Conservation (phyloP, 2,329 filamentous ascomycete genomes). For the Pyrenophora seminiperda region DNA sequence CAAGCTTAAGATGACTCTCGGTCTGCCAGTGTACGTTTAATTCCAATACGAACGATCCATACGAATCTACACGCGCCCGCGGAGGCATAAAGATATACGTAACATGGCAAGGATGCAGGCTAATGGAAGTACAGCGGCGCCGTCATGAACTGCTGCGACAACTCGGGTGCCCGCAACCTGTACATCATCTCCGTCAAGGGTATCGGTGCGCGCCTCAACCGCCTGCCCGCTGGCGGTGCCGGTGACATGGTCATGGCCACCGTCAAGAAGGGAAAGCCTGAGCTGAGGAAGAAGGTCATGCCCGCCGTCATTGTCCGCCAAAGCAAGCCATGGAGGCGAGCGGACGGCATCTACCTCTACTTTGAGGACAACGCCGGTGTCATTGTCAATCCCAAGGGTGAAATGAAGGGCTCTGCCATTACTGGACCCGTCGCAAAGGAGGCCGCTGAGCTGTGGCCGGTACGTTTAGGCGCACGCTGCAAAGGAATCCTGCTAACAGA, state of each 20-base stretch:
- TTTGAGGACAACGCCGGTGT: slow-evolving; percentile 99
- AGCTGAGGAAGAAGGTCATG: slow-evolving; percentile 99
- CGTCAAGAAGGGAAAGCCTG: slow-evolving; percentile 99
- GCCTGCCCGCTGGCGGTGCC: slow-evolving; percentile 94
- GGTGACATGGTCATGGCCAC: slow-evolving; percentile 99
- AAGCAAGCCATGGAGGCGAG: slow-evolving; percentile 99
- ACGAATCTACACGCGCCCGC: slow-evolving; percentile 4
- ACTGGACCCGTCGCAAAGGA: slow-evolving; percentile 99
- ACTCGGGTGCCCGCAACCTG: slow-evolving; percentile 97
- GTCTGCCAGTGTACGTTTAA: slow-evolving; percentile 94
- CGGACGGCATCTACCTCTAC: slow-evolving; percentile 98
- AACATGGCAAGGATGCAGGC: slow-evolving; percentile 26
- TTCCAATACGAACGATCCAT: slow-evolving; percentile 24
- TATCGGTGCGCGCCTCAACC: slow-evolving; percentile 95
- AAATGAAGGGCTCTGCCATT: slow-evolving; percentile 99
- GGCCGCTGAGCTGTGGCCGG: slow-evolving; percentile 98
- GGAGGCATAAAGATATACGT: slow-evolving; percentile 7
- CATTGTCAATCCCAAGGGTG: slow-evolving; percentile 99
- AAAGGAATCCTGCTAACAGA: slow-evolving; percentile 37
- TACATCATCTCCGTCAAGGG: slow-evolving; percentile 99
- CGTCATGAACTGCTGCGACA: slow-evolving; percentile 99
- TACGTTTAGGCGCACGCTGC: slow-evolving; percentile 57
- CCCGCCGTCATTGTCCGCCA: slow-evolving; percentile 98
- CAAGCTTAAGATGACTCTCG: slow-evolving; percentile 99
- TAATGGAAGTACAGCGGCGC: slow-evolving; percentile 71